phyloP scores from a whole-genome alignment of 257 asterid genomes.

The Primulina eburnea region DNA sequence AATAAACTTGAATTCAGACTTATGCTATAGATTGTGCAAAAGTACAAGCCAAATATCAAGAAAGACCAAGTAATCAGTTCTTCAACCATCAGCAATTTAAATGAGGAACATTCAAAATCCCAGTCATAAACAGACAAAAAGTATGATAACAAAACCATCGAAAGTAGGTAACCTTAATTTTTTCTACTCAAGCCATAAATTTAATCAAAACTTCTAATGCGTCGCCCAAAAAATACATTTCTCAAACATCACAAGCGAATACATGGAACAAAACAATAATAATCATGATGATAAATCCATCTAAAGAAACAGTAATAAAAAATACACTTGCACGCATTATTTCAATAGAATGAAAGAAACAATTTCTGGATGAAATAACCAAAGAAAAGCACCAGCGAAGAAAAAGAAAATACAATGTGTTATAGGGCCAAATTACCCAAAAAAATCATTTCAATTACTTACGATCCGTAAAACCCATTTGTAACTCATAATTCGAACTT shows the following conservation, averaged over 20 bases:
- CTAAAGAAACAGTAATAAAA: not conserved
- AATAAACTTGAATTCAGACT: not conserved
- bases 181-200: not conserved
- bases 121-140: not conserved
- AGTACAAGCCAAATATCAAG: not conserved
- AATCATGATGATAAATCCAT: not conserved
- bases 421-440: not conserved
- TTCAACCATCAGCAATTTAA: not conserved
- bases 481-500: no score
- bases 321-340: not conserved
- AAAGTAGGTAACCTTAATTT: not conserved
- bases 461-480: not conserved
- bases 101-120: not conserved
- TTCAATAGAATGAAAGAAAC: not conserved
- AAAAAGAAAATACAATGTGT: not conserved
- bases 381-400: not conserved
- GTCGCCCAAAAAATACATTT: not conserved
- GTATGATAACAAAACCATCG: not conserved
- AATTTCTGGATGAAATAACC: not conserved
- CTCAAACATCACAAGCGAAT: not conserved
- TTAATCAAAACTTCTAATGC: no score
- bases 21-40: not conserved
- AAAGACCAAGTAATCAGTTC: not conserved
- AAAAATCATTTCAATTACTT: not conserved
- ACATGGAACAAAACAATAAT: not conserved